Evolutionary conservation across 495 filamentous ascomycete genomes (phyloP), one percentile per base, ranked within the genome.

Genomic region (Patellaria atrata): DNA sequence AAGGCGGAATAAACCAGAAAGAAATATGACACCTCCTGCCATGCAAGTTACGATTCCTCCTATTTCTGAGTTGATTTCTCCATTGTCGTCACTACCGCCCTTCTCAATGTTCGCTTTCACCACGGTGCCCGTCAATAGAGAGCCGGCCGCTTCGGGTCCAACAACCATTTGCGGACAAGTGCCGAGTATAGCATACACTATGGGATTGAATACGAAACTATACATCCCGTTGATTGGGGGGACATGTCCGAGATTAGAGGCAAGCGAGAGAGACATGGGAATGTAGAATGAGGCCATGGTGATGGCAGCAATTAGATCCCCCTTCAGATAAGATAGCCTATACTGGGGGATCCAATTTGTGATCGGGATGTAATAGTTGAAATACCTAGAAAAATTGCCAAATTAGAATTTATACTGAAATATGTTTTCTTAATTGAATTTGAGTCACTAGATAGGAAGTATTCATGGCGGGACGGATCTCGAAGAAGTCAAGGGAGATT

Each of bases 231-330:
- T 84, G 57, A 96, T 83, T 0, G 89, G 77, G 6, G 87, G 85
- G 11, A 94, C 73, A 49, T 96, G 87, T 5, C 77, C 89, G 24
- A 99, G 73, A 54, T 96, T 99, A 18, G 79, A 73, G n/a, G 87
- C 84, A 39, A 85, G 69, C 3, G 86, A 94, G 18, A 99, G 69
- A 0, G 87, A 77, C 87, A 99, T 94, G 17, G 89, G 89, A 23
- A 99, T 81, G 50, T 99, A 99, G 61, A 99, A 85, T 10, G 85
- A 93, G 1, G 87, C 83, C 58, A 99, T 76, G 2, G 89, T 94
- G 34, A 96, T 54, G 28, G 80, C 68, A 9, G 89, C 85, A 7
- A 85, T 64, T 20, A 94, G 62, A 59, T 99, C 89, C 20, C 91
- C 89, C 44, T 76, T 68, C 18, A 96, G 55, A 53, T 76, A 92